Evolutionary conservation across 2,329 filamentous ascomycete genomes (phyloP).

Genomic region (Trichoderma semiorbis): DNA sequence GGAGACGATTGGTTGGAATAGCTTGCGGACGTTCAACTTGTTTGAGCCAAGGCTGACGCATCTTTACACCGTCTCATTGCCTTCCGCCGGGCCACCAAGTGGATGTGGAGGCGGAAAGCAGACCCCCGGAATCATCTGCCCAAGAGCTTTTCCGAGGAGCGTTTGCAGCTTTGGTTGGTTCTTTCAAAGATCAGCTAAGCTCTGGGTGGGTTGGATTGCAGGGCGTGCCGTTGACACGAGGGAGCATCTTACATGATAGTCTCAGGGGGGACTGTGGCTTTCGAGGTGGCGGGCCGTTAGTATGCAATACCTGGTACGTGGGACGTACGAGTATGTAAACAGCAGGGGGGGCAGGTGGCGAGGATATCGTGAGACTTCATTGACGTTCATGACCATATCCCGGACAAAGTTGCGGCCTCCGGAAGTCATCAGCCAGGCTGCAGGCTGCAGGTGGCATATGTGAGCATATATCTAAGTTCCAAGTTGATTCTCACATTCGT

Average conservation of each 20-base stretch:
- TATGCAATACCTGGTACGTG: neutral
- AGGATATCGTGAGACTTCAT: neutral
- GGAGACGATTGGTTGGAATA: neutral
- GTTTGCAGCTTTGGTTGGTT: neutral
- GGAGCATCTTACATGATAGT: neutral
- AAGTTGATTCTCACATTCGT: neutral
- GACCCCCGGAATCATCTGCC: neutral
- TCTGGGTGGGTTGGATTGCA: neutral
- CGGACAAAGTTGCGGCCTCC: neutral
- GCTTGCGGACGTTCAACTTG: neutral
- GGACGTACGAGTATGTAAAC: neutral
- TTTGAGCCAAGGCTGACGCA: neutral
- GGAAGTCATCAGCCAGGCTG: neutral
- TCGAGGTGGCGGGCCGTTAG: neutral
- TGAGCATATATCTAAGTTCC: neutral
- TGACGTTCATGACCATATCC: neutral
- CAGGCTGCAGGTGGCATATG: neutral
- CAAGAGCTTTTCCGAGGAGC: neutral
- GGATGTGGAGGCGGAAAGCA: neutral
- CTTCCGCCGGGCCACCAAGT: neutral
- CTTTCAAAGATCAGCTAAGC: neutral
- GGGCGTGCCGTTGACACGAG: neutral
- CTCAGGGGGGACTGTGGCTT: neutral
- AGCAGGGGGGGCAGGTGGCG: neutral
- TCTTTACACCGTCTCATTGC: neutral